phyloP scores from a whole-genome alignment of 2,329 filamentous ascomycete genomes.

The Botrytis fragariae region DNA sequence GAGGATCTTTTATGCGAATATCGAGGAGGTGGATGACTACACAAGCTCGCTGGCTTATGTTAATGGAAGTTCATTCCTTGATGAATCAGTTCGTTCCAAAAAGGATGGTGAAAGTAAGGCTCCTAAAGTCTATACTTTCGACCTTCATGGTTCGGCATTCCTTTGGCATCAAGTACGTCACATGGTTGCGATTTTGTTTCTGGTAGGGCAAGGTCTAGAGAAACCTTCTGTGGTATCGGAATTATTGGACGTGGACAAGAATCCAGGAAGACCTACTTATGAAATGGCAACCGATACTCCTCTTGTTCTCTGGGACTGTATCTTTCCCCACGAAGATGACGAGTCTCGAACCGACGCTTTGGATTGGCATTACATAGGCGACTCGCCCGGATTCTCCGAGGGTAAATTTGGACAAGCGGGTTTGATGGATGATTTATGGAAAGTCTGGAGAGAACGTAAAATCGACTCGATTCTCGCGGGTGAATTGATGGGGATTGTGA shows the following conservation, averaged over 20 bases:
- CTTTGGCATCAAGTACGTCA: conserved; percentile 97
- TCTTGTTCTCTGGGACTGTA: conserved; percentile 92
- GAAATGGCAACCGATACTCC: conserved; percentile 88
- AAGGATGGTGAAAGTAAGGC: conserved; percentile 5
- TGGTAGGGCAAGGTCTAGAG: conserved; percentile 87
- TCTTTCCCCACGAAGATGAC: conserved; percentile 64
- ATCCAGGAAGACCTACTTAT: conserved; percentile 79
- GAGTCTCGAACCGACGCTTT: conserved; percentile 56
- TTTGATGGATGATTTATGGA: conserved; percentile 75
- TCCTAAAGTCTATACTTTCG: conserved; percentile 80
- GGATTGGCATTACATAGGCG: conserved; percentile 76
- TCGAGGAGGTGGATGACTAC: conserved; percentile 64
- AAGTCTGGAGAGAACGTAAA: conserved; percentile 77
- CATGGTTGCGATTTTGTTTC: conserved; percentile 89
- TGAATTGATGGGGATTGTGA: conserved; percentile 65
- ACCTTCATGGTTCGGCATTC: conserved; percentile 86
- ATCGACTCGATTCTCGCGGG: conserved; percentile 85
- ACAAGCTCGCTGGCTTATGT: conserved; percentile 58
- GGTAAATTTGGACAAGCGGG: conserved; percentile 63
- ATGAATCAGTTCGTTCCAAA: conserved; percentile 4
- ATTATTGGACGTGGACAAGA: conserved; percentile 69
- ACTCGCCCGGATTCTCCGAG: conserved; percentile 54
- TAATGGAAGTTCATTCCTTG: conserved; percentile 16
- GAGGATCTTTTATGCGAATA: conserved; percentile 74
- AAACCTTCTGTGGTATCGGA: conserved; percentile 67